Conservation (phyloP, 73 alveolate genomes). For the Breviolum minutum region DNA sequence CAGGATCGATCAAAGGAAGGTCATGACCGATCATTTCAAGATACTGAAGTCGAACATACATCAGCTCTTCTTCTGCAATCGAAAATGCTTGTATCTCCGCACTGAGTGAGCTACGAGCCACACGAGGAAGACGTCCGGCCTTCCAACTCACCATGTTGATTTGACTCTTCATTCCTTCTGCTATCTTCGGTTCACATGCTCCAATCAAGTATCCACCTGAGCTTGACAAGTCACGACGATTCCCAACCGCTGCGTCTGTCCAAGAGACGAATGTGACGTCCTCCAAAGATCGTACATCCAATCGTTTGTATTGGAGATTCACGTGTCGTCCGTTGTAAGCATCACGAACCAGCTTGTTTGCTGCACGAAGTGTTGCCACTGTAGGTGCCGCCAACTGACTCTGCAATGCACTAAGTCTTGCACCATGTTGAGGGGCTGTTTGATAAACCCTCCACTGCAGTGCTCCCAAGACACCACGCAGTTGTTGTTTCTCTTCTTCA, state of each 20-base stretch:
- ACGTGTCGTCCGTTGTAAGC: background rate
- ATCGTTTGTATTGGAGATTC: background rate
- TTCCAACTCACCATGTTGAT: background rate
- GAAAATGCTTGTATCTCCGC: slow-evolving; percentile 20
- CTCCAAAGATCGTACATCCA: background rate
- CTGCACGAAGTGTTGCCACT: background rate
- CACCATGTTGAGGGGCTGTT: background rate
- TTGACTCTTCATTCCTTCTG: background rate
- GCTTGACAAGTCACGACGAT: background rate
- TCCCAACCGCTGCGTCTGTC: background rate
- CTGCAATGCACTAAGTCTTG: background rate
- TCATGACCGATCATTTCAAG: background rate
- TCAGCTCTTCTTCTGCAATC: background rate
- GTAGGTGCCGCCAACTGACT: background rate
- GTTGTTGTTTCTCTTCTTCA: background rate
- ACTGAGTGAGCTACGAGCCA: background rate
- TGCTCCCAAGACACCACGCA: background rate
- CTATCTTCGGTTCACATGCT: background rate
- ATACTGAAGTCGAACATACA: background rate
- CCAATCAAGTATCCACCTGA: slow-evolving; percentile 7
- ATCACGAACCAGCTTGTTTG: background rate
- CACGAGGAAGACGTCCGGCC: background rate
- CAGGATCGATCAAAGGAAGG: background rate
- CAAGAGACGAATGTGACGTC: background rate
- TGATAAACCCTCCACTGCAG: background rate